These are phyloP conservation scores for Penicillium tannophilum DNA, from an alignment of 495 filamentous ascomycete species.

Conservation along the genomic window DNA sequence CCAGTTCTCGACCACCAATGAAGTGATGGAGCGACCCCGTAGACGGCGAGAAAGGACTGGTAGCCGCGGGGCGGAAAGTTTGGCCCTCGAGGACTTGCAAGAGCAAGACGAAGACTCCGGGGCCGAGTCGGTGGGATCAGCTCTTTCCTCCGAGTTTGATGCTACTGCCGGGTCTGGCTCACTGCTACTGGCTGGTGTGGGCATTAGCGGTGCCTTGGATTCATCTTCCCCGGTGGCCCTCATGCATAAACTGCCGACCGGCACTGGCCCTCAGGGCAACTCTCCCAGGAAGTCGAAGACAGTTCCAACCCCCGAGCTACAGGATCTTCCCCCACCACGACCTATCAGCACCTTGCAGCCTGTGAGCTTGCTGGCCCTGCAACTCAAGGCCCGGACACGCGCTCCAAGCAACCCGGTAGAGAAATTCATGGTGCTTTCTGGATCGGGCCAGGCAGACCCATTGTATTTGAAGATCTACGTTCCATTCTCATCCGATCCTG, in stretches of 20 bases:
- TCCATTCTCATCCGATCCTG: slow-evolving; percentile 74
- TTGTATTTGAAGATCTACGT: slow-evolving; percentile 84
- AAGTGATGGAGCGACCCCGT: slow-evolving; percentile 58
- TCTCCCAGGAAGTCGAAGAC: slow-evolving; percentile 63
- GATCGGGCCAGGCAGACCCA: slow-evolving; percentile 80
- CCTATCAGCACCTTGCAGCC: slow-evolving; percentile 85
- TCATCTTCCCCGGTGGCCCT: slow-evolving; percentile 48
- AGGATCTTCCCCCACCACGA: slow-evolving; percentile 87
- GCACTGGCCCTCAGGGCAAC: slow-evolving; percentile 39
- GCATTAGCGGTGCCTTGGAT: slow-evolving; percentile 43
- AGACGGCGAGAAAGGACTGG: slow-evolving; percentile 61
- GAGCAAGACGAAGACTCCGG: slow-evolving; percentile 63
- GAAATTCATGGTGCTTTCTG: slow-evolving; percentile 80
- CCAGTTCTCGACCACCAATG: slow-evolving; percentile 51
- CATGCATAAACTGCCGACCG: slow-evolving; percentile 47
- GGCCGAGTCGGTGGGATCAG: slow-evolving; percentile 64
- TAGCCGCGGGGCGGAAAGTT: slow-evolving; percentile 47
- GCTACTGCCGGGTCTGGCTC: slow-evolving; percentile 65
- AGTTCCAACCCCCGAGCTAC: slow-evolving; percentile 56
- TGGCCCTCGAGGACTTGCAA: slow-evolving; percentile 39
- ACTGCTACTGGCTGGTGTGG: slow-evolving; percentile 52
- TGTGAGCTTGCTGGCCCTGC: slow-evolving; percentile 68
- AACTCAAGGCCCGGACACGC: slow-evolving; percentile 75
- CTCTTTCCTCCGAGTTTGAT: slow-evolving; percentile 69
- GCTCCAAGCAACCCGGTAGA: slow-evolving; percentile 85